Base-by-base conservation (phyloP, 2,329 filamentous ascomycete genomes). In the Periconia sp. region DNA sequence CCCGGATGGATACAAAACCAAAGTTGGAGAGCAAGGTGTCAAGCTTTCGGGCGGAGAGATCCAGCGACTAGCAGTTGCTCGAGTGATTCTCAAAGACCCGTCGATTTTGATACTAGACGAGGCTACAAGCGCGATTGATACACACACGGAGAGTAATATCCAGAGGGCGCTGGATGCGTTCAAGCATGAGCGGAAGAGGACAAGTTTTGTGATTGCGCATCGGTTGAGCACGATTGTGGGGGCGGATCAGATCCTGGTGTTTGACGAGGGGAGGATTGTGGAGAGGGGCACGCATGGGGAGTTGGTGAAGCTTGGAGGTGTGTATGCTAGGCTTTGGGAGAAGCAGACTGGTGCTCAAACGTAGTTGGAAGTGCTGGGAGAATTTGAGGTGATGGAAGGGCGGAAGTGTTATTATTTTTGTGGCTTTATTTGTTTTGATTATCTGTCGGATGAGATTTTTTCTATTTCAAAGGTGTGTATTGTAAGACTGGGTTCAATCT, bases 61-160 rank as follows among this genome's bases (percentile, higher is more conserved):
- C 15, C 85, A 88, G 62, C 80, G 85, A 44, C 77, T 87, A 15
- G 84, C 85, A 6, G 87, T 87, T 65, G 85, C 85, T n/a, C 84
- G 91, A 2, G 86, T 90, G 11, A 78, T 92, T 49, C 83, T 93
- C 68, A 91, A 92, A 73, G 82, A 82, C 54, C 87, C 89, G 0
- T 88, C 92, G 61, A 81, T 96, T 43, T 80, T 95, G 6, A 86
- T 95, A 13, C 81, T 95, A 1, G 91, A 96, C 64, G 91, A 96
- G 75, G 87, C 91, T 0, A 94, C 92, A 56, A 90, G 88, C 50
- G 89, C 90, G 46, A 90, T 95, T 83, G 87, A 92, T 56, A 85
- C 88, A 42, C 79, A 78, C 0, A 87, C 84, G 0, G 85, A 88
- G 68, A 79, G 82, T 52, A 81, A 83, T 60, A 87, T 87, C 33